Conservation (phyloP, 2,329 filamentous ascomycete species). For the Neonectria sp. region DNA sequence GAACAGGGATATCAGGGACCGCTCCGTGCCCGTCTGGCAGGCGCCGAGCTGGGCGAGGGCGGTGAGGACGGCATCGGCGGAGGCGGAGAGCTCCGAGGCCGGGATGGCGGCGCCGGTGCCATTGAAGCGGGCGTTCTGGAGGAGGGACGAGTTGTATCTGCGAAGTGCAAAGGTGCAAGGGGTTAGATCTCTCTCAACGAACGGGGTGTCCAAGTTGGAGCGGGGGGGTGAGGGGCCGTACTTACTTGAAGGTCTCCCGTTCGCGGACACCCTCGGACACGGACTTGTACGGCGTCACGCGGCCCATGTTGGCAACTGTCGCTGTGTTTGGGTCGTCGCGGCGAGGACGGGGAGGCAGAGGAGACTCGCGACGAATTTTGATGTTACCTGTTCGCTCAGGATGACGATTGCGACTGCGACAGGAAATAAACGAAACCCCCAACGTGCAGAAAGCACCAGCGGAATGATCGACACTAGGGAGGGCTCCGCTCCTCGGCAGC, state of each 20-base stretch:
- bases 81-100: conserved; percentile 45
- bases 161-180: not conserved
- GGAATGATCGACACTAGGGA: not conserved
- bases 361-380: too few species aligned
- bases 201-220: too few species aligned
- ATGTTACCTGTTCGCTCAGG: too few species aligned
- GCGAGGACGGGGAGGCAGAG: too few species aligned
- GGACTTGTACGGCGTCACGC: not conserved
- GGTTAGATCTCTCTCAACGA: too few species aligned
- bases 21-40: conserved; percentile 58
- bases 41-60: conserved; percentile 66
- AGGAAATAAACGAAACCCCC: not conserved
- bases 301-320: not conserved
- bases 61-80: conserved; percentile 59
- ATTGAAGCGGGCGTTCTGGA: conserved; percentile 41
- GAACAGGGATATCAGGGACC: conserved; percentile 66
- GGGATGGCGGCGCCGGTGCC: conserved; percentile 41
- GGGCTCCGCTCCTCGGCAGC: not conserved
- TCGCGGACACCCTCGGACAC: conserved; percentile 39
- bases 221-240: not conserved
- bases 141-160: conserved; percentile 39
- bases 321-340: too few species aligned
- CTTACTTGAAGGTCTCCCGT: conserved; percentile 52
- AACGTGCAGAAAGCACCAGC: not conserved
- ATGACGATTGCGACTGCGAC: not conserved